A percentile compares a stretch with the other conserved stretches of the same genome.
phyloP scores from a whole-genome alignment of 345 rosid genomes.

The Gossypium australe region DNA sequence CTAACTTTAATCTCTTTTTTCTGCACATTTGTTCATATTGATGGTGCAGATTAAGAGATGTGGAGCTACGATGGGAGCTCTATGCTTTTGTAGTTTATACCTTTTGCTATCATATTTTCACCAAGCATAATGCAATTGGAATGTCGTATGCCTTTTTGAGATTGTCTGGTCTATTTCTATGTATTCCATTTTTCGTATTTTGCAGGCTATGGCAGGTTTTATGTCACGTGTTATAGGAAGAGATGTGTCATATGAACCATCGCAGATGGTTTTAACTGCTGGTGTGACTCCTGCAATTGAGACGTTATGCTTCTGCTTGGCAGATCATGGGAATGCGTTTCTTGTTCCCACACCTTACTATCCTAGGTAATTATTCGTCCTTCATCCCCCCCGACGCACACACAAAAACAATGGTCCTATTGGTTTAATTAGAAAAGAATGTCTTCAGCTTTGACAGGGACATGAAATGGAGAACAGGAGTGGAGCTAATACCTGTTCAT shows the following conservation, averaged over 20 bases:
- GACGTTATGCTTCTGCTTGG: constrained; percentile 79
- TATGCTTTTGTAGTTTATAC: not conserved
- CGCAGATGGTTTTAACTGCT: constrained; percentile 60
- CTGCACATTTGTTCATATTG: not conserved
- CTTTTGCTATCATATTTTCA: not conserved
- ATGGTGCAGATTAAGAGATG: not conserved
- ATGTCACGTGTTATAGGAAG: constrained; percentile 60
- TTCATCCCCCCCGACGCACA: not conserved
- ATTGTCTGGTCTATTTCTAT: not conserved
- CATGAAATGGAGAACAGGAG: constrained; percentile 70
- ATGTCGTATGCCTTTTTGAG: not conserved
- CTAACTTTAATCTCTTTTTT: not conserved
- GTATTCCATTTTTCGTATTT: not conserved
- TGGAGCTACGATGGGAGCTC: not conserved
- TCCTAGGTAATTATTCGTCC: constrained; percentile 56
- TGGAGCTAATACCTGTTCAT: constrained; percentile 81
- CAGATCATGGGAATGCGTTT: constrained; percentile 86
- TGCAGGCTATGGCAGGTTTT: constrained; percentile 81
- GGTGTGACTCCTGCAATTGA: constrained; percentile 93
- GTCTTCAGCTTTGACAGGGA: constrained; percentile 82
- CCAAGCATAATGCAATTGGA: not conserved
- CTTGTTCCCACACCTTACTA: constrained; percentile 85
- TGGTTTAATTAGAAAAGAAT: constrained; percentile 11
- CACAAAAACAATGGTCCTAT: not conserved
- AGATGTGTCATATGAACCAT: constrained; percentile 56